Evolutionary conservation across 2,329 filamentous ascomycete genomes (phyloP).

Genomic region (Botryotinia calthae): DNA sequence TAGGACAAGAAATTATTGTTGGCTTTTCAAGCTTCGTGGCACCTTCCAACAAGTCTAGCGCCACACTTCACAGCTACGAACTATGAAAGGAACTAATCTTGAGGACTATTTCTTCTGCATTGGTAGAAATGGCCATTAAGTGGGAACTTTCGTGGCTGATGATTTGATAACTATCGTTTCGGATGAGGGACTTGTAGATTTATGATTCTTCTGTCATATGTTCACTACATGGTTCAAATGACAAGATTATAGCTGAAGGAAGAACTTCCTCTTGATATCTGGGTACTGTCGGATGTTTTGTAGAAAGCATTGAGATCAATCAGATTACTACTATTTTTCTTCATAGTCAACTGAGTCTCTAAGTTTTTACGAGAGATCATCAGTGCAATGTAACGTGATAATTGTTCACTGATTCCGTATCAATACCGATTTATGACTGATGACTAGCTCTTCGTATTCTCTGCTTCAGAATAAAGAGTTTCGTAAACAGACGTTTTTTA

Average conservation of each 20-base stretch:
- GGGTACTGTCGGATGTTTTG: neutral
- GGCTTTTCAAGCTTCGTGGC: neutral
- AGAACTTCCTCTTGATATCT: neutral
- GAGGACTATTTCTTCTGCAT: neutral
- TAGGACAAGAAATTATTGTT: neutral
- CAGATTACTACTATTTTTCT: neutral
- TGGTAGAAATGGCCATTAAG: neutral
- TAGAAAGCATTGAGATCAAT: neutral
- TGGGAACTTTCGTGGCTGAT: too few species aligned
- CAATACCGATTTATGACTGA: neutral
- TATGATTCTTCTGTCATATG: too few species aligned
- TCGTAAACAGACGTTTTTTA: neutral
- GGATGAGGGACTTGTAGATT: too few species aligned
- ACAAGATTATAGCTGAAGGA: too few species aligned
- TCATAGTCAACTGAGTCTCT: neutral
- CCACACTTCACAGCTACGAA: too few species aligned
- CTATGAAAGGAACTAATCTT: neutral
- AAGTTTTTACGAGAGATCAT: neutral
- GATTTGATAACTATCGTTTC: too few species aligned
- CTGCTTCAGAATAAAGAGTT: neutral
- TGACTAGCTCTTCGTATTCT: neutral
- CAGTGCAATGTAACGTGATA: neutral
- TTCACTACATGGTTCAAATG: too few species aligned
- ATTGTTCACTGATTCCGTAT: neutral
- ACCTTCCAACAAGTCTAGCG: neutral